These are phyloP conservation scores for Magnaporthiopsis incrustans DNA, from an alignment of 2,329 filamentous ascomycete genomes.

Conservation along the genomic window DNA sequence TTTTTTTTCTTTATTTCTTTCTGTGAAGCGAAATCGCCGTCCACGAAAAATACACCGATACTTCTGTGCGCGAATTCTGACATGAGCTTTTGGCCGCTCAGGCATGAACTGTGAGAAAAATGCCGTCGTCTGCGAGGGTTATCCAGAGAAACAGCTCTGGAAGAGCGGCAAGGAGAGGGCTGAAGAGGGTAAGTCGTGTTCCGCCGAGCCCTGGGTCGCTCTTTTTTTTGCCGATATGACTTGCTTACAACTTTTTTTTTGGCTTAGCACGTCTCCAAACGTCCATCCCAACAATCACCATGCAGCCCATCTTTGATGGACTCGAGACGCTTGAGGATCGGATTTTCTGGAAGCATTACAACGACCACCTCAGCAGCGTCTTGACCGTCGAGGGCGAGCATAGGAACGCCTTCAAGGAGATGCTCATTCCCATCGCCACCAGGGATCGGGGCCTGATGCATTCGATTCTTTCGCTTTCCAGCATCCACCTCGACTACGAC, in stretches of 20 bases:
- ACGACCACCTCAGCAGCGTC: slow-evolving; percentile 68
- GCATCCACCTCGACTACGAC: slow-evolving; percentile 61
- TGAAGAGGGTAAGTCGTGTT: slow-evolving; percentile 50
- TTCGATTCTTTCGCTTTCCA: slow-evolving; percentile 75
- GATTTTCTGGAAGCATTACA: slow-evolving; percentile 77
- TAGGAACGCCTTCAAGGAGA: slow-evolving; percentile 78
- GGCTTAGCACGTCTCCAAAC: slow-evolving; percentile 40
- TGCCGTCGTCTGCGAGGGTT: slow-evolving; percentile 83
- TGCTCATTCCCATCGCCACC: slow-evolving; percentile 74
- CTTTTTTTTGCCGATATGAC: neutral
- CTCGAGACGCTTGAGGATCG: slow-evolving; percentile 74
- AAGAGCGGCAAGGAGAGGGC: slow-evolving; percentile 72
- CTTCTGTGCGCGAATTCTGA: neutral
- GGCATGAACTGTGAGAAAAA: slow-evolving; percentile 90
- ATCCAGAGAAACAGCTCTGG: slow-evolving; percentile 81
- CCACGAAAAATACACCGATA: neutral
- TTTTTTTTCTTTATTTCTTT: neutral
- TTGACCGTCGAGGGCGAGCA: slow-evolving; percentile 75
- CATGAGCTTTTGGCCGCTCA: slow-evolving; percentile 22
- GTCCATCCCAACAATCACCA: slow-evolving; percentile 44
- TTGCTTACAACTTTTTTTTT: neutral
- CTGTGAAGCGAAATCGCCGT: neutral
- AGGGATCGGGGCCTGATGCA: slow-evolving; percentile 81
- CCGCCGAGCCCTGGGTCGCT: neutral
- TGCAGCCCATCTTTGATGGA: slow-evolving; percentile 66